Conservation (phyloP, 75 land plant genomes). For the Isoetes taiwanensis region DNA sequence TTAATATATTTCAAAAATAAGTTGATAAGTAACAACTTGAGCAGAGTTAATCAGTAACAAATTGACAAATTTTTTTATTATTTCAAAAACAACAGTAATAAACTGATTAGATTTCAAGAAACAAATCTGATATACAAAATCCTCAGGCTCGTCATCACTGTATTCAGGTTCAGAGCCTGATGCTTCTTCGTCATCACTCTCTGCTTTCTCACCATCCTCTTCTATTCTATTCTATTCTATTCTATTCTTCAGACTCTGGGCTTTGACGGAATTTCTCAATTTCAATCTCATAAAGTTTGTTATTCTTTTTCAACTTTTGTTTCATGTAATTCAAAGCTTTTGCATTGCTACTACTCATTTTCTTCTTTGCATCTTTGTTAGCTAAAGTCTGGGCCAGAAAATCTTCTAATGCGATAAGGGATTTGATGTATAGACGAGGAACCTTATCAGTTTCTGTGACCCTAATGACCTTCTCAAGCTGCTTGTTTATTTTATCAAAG, state of each 20-base stretch:
- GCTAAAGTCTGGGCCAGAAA: constrained; percentile 49
- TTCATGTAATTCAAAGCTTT: constrained; percentile 85
- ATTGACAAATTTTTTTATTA: too few species aligned
- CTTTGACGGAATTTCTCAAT: constrained; percentile 54
- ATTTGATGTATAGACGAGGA: constrained; percentile 65
- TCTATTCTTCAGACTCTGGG: constrained; percentile 54
- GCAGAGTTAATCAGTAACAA: too few species aligned
- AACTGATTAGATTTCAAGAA: too few species aligned
- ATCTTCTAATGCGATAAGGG: constrained; percentile 77
- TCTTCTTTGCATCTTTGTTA: constrained; percentile 83
- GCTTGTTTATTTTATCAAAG: constrained; percentile 84
- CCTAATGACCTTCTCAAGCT: constrained; percentile 76
- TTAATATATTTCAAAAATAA: too few species aligned
- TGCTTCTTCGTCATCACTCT: too few species aligned
- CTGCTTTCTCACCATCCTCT: constrained; percentile 25
- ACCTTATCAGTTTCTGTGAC: constrained; percentile 51
- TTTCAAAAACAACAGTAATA: too few species aligned
- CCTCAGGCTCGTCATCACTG: constrained; percentile 20
- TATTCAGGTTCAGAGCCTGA: too few species aligned
- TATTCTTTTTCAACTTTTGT: constrained; percentile 87
- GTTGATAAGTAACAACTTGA: too few species aligned
- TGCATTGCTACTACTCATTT: constrained; percentile 81
- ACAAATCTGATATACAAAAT: too few species aligned
- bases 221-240: constrained; percentile 22
- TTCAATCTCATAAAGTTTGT: constrained; percentile 63